A percentile compares a stretch with the other conserved stretches of the same genome.
These are phyloP conservation scores for Knoxdaviesia proteae DNA, from an alignment of 2,329 filamentous ascomycete genomes.

Conservation along the genomic window DNA sequence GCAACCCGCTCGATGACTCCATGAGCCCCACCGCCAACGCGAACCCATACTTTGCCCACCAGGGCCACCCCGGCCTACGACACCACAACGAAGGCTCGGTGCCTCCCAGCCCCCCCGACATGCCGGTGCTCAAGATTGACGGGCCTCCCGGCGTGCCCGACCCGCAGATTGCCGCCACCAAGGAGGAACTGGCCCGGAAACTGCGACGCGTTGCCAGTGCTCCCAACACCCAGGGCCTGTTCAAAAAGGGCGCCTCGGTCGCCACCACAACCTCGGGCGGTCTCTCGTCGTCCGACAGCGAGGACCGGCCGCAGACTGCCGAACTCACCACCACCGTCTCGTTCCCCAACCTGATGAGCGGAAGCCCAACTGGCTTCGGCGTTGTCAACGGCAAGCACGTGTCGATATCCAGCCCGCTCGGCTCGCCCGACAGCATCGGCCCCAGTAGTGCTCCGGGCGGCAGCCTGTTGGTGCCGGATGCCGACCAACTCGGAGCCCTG, in stretches of 20 bases:
- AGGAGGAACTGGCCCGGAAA: constrained; percentile 86
- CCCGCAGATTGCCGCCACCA: constrained; percentile 56
- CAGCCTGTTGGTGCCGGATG: constrained; percentile 19
- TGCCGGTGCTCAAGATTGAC: constrained; percentile 56
- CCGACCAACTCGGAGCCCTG: constrained; percentile 37
- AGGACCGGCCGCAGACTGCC: constrained; percentile 60
- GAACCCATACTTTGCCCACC: constrained; percentile 94
- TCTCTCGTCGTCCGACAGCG: constrained; percentile 18
- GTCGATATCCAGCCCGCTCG: constrained; percentile 9
- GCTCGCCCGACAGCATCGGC: constrained; percentile 10
- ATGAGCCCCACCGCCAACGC: constrained; percentile 83
- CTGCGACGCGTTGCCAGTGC: constrained; percentile 86
- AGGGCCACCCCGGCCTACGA: constrained; percentile 77
- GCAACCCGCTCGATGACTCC: constrained; percentile 70
- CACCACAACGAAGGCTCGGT: constrained; percentile 91
- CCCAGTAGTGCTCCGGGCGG: constrained; percentile 5
- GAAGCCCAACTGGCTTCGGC: constrained; percentile 21
- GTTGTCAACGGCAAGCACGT: constrained; percentile 12
- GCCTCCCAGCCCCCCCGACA: constrained; percentile 80
- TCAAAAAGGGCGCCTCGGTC: constrained; percentile 31
- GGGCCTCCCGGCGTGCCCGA: constrained; percentile 42
- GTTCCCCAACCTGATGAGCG: constrained; percentile 21
- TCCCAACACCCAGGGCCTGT: constrained; percentile 88
- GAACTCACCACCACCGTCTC: constrained; percentile 46
- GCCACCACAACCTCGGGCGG: no score